Conservation (phyloP, 257 asterid genomes). For the Nicotiana sylvestris region DNA sequence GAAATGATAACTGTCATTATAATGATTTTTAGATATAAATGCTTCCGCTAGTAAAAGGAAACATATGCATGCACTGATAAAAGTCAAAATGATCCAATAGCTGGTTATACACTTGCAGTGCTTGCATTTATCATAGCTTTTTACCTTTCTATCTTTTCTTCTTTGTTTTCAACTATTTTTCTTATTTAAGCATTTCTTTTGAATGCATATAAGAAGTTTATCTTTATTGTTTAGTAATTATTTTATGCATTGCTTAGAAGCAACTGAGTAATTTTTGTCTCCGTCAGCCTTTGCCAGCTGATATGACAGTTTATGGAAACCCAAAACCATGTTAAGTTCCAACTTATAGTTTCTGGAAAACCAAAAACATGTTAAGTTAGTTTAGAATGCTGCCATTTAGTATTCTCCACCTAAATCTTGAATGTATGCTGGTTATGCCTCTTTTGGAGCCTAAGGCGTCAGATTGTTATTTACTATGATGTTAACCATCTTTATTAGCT, state of each 20-base stretch:
- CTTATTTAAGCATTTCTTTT: neutral
- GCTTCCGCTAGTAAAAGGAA: neutral
- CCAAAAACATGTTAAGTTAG: neutral
- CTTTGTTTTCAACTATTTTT: neutral
- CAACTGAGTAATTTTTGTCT: neutral
- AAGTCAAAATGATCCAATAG: neutral
- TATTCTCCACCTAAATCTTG: neutral
- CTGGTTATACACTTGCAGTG: neutral
- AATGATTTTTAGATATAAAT: neutral
- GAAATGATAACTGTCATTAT: neutral
- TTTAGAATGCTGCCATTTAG: neutral
- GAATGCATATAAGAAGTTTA: neutral
- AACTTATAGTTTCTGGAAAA: neutral
- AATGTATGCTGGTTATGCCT: neutral
- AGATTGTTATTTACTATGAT: neutral
- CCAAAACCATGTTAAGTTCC: neutral
- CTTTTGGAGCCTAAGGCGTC: neutral
- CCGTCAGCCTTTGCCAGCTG: neutral
- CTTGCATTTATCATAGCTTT: neutral
- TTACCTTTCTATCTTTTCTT: neutral
- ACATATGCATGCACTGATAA: slow-evolving; percentile 1
- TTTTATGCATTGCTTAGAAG: neutral
- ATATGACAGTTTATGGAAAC: neutral
- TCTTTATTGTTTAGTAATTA: neutral
- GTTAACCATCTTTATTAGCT: neutral